A percentile compares a stretch with the other conserved stretches of the same genome.
Conservation (phyloP, 805 yeast species). For the Teunomyces tritomae region DNA sequence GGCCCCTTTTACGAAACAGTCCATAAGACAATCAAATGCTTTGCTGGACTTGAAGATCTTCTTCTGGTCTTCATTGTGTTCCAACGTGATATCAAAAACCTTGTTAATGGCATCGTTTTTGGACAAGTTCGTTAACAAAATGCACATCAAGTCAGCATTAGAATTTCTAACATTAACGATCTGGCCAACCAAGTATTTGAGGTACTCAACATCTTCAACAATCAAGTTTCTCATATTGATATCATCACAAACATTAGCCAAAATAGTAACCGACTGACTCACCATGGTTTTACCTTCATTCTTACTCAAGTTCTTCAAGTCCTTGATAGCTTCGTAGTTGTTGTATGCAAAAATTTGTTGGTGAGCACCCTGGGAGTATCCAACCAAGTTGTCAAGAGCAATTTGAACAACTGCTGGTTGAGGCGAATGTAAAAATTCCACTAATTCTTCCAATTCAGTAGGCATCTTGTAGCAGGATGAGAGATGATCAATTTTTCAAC, state of each 20-base stretch:
- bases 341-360: slow-evolving; percentile 66
- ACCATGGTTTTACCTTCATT: slow-evolving; percentile 56
- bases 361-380: slow-evolving; percentile 71
- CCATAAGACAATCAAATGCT: slow-evolving; percentile 79
- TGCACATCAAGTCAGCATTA: slow-evolving; percentile 79
- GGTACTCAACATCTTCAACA: slow-evolving; percentile 60
- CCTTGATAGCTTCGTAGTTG: slow-evolving; percentile 66
- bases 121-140: slow-evolving; percentile 81
- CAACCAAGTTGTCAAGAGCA: slow-evolving; percentile 81
- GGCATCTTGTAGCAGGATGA: slow-evolving; percentile 30
- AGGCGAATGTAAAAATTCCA: slow-evolving; percentile 76
- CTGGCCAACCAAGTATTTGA: slow-evolving; percentile 45
- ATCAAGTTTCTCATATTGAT: slow-evolving; percentile 58
- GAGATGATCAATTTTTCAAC: slow-evolving; percentile 3
- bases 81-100: slow-evolving; percentile 41
- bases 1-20: slow-evolving; percentile 82
- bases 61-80: slow-evolving; percentile 37
- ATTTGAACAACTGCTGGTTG: slow-evolving; percentile 77
- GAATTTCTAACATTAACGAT: slow-evolving; percentile 56
- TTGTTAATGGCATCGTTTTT: slow-evolving; percentile 64
- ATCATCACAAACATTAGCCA: slow-evolving; percentile 82
- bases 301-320: slow-evolving; percentile 59
- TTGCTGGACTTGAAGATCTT: slow-evolving; percentile 51
- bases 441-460: slow-evolving; percentile 52
- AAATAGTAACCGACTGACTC: slow-evolving; percentile 68